A percentile compares a stretch with the other conserved stretches of the same genome.
These are phyloP conservation scores for Dillenia suffruticosa DNA, from an alignment of 164 flowering plant genomes.

Conservation along the genomic window DNA sequence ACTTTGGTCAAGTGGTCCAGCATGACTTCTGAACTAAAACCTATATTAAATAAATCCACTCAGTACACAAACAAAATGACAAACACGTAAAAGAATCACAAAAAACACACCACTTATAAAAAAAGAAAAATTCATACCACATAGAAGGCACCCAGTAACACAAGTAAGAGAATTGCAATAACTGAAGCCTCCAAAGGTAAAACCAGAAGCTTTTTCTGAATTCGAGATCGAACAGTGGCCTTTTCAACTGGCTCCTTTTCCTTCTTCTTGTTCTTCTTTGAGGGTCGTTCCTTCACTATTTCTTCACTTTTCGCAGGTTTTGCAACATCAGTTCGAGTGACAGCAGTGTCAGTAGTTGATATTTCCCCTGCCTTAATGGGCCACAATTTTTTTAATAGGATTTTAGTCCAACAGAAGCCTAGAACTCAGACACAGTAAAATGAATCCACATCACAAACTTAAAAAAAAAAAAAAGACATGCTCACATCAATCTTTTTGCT, in stretches of 20 bases:
- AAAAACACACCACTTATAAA: neutral
- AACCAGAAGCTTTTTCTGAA: conserved; percentile 65
- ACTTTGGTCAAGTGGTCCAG: no score
- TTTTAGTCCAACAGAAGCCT: conserved; percentile 12
- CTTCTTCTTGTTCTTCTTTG: conserved; percentile 73
- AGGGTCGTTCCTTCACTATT: conserved; percentile 53
- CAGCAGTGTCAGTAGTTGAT: conserved; percentile 23
- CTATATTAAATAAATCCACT: no score
- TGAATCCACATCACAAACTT: no score
- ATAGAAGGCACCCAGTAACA: conserved; percentile 88
- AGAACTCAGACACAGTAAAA: neutral
- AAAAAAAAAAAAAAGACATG: neutral
- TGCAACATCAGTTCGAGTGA: conserved; percentile 34
- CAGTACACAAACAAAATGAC: neutral
- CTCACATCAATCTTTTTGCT: conserved; percentile 47
- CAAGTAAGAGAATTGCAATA: conserved; percentile 62
- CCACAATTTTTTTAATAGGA: conserved; percentile 16
- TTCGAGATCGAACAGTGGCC: conserved; percentile 40
- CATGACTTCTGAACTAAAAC: no score
- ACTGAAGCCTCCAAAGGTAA: conserved; percentile 83
- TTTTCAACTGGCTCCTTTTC: conserved; percentile 68
- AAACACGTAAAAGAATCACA: neutral
- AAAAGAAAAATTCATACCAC: conserved; percentile 57
- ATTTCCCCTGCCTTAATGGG: conserved; percentile 66
- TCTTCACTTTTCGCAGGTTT: conserved; percentile 62